These are phyloP conservation scores for Beauveria australis DNA, from an alignment of 2,329 filamentous ascomycete species.

Conservation along the genomic window DNA sequence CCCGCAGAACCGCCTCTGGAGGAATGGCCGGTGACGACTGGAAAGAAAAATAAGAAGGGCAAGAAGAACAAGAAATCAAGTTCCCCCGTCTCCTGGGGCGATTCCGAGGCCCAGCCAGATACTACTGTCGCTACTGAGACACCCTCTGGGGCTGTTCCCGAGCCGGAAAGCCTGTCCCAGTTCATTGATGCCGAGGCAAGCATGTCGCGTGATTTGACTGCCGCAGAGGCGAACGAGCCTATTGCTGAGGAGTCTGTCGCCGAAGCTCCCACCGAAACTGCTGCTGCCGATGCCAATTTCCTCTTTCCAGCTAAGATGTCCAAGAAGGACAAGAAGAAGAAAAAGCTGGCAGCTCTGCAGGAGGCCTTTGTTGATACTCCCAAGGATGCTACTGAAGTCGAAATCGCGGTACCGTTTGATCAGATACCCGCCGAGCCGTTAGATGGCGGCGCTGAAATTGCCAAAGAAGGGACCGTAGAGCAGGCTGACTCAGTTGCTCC, in stretches of 20 bases:
- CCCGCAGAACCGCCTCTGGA: background rate
- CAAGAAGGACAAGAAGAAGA: slow-evolving; percentile 29
- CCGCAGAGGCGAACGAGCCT: slow-evolving; percentile 7
- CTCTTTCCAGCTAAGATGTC: slow-evolving; percentile 19
- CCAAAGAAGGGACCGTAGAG: background rate
- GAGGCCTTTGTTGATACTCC: slow-evolving; percentile 5
- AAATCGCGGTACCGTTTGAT: background rate
- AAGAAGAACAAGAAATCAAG: slow-evolving; percentile 21
- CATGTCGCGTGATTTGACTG: background rate
- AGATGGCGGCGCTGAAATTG: background rate
- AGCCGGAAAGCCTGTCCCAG: slow-evolving; percentile 8
- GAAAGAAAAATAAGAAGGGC: slow-evolving; percentile 21
- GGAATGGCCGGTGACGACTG: slow-evolving; percentile 1
- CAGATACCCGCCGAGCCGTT: slow-evolving; percentile 2
- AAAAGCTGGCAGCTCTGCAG: slow-evolving; percentile 21
- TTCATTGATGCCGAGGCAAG: slow-evolving; percentile 10
- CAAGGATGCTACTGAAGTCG: slow-evolving; percentile 12
- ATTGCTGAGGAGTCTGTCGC: background rate
- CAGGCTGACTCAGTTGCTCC: background rate
- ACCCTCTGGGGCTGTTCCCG: background rate
- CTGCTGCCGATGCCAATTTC: slow-evolving; percentile 5
- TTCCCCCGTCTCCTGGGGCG: background rate
- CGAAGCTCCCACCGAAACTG: background rate
- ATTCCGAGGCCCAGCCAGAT: background rate
- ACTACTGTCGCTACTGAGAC: background rate